These are phyloP conservation scores for Tylopilus felleus DNA, from an alignment of 768 basidiomycete species.

Conservation along the genomic window DNA sequence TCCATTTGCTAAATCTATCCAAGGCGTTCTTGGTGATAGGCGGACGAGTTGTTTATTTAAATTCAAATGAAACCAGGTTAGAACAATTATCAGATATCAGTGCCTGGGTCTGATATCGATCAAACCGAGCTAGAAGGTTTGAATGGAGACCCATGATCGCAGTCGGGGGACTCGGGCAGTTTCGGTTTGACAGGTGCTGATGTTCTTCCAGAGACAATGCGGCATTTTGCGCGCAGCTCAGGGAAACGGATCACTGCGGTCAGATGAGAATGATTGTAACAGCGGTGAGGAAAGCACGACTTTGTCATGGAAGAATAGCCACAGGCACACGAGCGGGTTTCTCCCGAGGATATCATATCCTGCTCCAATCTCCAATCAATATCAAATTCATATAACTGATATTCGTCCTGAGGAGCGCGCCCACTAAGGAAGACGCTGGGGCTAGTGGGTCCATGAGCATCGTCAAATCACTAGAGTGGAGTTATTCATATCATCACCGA, in stretches of 20 bases:
- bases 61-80: not conserved
- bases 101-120: not conserved
- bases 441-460: not conserved
- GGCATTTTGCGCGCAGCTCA: not conserved
- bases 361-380: not conserved
- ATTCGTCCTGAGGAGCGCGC: not conserved
- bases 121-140: not conserved
- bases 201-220: not conserved
- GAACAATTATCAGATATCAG: not conserved
- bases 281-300: not conserved
- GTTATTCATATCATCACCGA: not conserved
- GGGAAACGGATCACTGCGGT: slow-evolving; percentile 1
- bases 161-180: not conserved
- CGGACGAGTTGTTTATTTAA: not conserved
- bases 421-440: not conserved
- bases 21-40: not conserved
- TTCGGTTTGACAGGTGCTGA: not conserved
- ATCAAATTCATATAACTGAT: not conserved
- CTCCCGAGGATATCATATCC: slow-evolving; percentile 1
- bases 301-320: not conserved
- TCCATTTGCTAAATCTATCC: not conserved
- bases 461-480: not conserved
- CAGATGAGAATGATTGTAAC: not conserved
- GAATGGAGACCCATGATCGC: not conserved
- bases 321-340: not conserved